Evolutionary conservation across 2,329 filamentous ascomycete genomes (phyloP).

Genomic region (Colletotrichum cuscutae): DNA sequence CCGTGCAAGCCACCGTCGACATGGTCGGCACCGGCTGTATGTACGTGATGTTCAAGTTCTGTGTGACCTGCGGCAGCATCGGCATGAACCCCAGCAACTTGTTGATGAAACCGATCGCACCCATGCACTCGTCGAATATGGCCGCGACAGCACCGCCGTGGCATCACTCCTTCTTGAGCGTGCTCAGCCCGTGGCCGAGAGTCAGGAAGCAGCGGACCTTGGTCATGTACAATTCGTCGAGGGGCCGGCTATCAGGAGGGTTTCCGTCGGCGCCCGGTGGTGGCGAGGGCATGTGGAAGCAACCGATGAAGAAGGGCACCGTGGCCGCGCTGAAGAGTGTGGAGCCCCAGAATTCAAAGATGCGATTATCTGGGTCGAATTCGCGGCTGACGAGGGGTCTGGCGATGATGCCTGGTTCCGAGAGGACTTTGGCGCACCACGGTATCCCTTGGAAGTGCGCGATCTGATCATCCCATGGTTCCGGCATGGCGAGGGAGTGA

Average conservation of each 20-base stretch:
- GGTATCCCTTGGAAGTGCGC: not conserved
- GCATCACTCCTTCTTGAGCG: not conserved
- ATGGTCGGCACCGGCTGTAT: not conserved
- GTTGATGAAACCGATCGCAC: not conserved
- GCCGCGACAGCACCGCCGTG: constrained; percentile 4
- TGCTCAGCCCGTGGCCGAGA: not conserved
- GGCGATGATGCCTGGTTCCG: not conserved
- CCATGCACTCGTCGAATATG: constrained; percentile 2
- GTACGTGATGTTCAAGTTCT: not conserved
- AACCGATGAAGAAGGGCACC: constrained; percentile 7
- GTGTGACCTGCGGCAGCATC: not conserved
- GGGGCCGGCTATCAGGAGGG: not conserved
- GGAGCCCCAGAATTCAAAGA: constrained; percentile 3
- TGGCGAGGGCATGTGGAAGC: not conserved
- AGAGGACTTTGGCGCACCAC: not conserved
- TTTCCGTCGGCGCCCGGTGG: not conserved
- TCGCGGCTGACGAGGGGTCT: not conserved
- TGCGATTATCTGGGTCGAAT: constrained; percentile 1
- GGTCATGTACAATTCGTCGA: not conserved
- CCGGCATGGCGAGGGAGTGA: not conserved
- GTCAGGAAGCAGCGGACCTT: constrained; percentile 4
- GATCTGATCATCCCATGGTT: not conserved
- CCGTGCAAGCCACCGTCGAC: not conserved
- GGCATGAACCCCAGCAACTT: not conserved
- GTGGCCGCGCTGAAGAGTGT: not conserved